Conservation (phyloP, 495 filamentous ascomycete species). For the Astrothelium subdiscretum region DNA sequence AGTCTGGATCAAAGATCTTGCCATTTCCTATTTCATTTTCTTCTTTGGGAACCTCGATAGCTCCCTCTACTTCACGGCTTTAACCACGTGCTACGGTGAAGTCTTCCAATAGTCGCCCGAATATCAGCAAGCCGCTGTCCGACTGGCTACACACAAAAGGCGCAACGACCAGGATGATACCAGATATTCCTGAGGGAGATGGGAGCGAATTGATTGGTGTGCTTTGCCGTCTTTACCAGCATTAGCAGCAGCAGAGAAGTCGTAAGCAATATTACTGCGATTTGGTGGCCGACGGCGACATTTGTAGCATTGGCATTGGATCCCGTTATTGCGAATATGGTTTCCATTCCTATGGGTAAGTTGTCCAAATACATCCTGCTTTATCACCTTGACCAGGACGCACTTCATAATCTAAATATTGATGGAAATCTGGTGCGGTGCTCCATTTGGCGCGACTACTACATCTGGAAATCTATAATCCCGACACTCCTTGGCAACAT, state of each 20-base stretch:
- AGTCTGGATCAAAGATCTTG: constrained; percentile 37
- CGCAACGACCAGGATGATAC: constrained; percentile 44
- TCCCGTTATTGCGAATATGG: constrained; percentile 57
- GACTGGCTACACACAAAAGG: constrained; percentile 35
- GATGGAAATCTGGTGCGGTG: constrained; percentile 39
- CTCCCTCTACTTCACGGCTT: constrained; percentile 44
- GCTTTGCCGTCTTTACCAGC: constrained; percentile 47
- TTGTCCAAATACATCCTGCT: not conserved
- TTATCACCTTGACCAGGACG: not conserved
- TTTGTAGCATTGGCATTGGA: constrained; percentile 50
- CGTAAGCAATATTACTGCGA: constrained; percentile 45
- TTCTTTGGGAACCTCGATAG: constrained; percentile 52
- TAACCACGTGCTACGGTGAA: constrained; percentile 51
- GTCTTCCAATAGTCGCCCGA: constrained; percentile 29
- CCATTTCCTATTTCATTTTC: constrained; percentile 44
- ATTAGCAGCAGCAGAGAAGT: constrained; percentile 44
- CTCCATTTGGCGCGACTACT: constrained; percentile 43
- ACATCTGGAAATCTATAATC: constrained; percentile 56
- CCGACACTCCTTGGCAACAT: constrained; percentile 47
- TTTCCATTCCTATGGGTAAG: constrained; percentile 37
- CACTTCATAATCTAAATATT: not conserved
- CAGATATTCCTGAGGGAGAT: constrained; percentile 50
- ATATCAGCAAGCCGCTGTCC: not conserved
- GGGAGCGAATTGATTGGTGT: constrained; percentile 54
- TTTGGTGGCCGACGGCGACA: constrained; percentile 52